Conservation (phyloP, 106 monocot species). For the Dendrobium huoshanense region DNA sequence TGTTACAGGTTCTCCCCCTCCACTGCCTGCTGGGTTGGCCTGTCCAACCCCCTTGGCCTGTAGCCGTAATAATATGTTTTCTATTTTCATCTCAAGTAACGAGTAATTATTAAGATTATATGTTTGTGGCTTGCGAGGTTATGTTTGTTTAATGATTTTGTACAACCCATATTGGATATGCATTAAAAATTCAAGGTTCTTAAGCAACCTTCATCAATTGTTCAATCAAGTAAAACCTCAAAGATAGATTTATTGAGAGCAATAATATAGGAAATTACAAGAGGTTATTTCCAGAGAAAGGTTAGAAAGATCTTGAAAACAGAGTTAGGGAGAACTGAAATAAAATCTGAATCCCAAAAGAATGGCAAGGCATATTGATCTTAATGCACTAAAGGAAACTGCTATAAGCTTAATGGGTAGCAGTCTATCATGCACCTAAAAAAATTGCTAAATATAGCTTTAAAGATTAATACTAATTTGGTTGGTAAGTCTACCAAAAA, state of each 20-base stretch:
- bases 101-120: no score
- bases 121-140: no score
- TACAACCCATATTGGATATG: background rate
- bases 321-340: background rate
- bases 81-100: no score
- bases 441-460: background rate
- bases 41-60: no score
- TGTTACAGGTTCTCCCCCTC: no score
- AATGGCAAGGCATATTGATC: background rate
- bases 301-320: background rate
- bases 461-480: background rate
- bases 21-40: no score
- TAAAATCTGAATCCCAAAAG: background rate
- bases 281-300: background rate
- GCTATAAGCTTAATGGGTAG: background rate
- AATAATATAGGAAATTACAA: background rate
- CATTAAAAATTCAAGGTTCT: background rate
- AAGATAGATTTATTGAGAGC: background rate
- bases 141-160: no score
- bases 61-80: no score
- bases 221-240: background rate
- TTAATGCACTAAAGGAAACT: background rate
- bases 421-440: background rate
- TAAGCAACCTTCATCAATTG: background rate
- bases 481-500: background rate